Evolutionary conservation across 2,329 filamentous ascomycete genomes (phyloP).

Genomic region (Septoria petroselini): DNA sequence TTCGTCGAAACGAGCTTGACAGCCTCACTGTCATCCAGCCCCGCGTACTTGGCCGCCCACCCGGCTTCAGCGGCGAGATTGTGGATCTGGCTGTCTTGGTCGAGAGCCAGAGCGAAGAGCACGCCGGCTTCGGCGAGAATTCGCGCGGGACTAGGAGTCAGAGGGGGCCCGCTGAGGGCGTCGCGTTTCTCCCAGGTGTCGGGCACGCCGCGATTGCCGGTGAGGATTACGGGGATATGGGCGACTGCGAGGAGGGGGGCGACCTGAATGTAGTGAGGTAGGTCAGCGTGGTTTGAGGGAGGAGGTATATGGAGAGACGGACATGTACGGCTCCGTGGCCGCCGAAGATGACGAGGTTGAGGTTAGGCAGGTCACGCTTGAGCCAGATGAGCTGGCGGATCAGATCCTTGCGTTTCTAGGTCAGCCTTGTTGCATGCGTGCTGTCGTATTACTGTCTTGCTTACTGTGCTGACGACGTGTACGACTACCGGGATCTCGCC

Average conservation of each 20-base stretch:
- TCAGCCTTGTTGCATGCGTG: neutral
- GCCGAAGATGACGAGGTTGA: slow-evolving; percentile 2
- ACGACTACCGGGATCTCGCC: slow-evolving; percentile 3
- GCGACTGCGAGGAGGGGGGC: neutral
- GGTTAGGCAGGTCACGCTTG: neutral
- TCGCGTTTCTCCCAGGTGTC: slow-evolving; percentile 9
- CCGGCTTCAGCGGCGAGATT: slow-evolving; percentile 9
- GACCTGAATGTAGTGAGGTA: neutral
- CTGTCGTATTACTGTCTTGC: neutral
- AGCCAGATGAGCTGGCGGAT: slow-evolving; percentile 10
- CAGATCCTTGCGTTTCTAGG: neutral
- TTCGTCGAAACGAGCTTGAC: neutral
- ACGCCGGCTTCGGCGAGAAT: slow-evolving; percentile 8
- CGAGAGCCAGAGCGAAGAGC: slow-evolving; percentile 3
- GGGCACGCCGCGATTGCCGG: neutral
- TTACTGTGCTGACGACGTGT: slow-evolving; percentile 4
- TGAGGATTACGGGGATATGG: slow-evolving; percentile 6
- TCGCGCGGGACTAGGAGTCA: slow-evolving; percentile 4
- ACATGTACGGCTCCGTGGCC: neutral
- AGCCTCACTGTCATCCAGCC: neutral
- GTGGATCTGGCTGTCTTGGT: slow-evolving; percentile 3
- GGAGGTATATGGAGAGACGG: neutral
- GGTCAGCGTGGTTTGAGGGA: neutral
- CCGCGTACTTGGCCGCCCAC: slow-evolving; percentile 5
- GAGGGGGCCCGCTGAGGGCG: slow-evolving; percentile 8